Evolutionary conservation across 1,139 yeast genomes (phyloP).

Genomic region (Blastobotrys elegans): DNA sequence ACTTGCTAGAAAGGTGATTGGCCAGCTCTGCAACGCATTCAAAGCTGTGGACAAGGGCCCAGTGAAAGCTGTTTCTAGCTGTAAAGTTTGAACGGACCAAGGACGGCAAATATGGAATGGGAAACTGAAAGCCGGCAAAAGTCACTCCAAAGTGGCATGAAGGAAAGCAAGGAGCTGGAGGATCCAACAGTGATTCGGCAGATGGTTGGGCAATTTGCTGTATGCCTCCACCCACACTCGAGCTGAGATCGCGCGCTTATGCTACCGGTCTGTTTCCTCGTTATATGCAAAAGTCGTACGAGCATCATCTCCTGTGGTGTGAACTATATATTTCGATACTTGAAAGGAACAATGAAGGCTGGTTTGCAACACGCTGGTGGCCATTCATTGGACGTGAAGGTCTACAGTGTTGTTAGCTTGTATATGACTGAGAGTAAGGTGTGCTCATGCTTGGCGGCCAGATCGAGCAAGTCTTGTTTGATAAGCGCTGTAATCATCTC

Average conservation of each 20-base stretch:
- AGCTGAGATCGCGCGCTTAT: background rate
- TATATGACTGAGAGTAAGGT: conserved; percentile 13
- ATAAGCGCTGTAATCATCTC: conserved; percentile 8
- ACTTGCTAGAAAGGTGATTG: background rate
- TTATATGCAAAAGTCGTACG: background rate
- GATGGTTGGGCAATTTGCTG: background rate
- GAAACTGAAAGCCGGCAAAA: background rate
- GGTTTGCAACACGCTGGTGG: conserved; percentile 6
- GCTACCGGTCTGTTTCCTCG: background rate
- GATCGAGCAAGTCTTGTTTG: conserved; percentile 8
- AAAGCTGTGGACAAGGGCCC: background rate
- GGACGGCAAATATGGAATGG: background rate
- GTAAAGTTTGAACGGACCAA: background rate
- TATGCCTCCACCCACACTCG: background rate
- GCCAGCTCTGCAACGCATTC: background rate
- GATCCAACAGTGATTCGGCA: background rate
- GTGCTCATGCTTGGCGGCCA: conserved; percentile 5
- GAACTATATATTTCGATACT: background rate
- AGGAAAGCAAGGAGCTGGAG: background rate
- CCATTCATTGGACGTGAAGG: background rate
- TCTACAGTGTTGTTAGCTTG: conserved; percentile 9
- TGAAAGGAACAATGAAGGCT: conserved; percentile 1
- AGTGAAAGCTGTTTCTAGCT: background rate
- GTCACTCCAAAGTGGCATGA: background rate
- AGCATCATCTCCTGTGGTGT: background rate